Evolutionary conservation across 2,329 filamentous ascomycete genomes (phyloP).

Genomic region (Chaetomiaceae sp.): DNA sequence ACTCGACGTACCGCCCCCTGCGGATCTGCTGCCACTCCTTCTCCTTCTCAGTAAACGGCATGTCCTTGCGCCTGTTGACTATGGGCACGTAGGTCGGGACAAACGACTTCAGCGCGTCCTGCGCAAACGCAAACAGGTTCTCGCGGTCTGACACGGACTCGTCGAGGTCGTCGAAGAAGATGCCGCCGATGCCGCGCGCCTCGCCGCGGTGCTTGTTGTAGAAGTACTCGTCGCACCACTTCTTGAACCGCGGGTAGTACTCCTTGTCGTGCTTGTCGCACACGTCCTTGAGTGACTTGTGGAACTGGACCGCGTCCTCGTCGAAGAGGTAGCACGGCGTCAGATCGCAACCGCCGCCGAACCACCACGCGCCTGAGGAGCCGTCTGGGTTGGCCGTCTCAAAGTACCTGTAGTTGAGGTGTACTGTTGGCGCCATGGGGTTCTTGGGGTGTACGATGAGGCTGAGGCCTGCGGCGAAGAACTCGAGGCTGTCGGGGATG

Average conservation of each 20-base stretch:
- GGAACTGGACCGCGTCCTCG: constrained; percentile 95
- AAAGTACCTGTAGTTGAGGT: constrained; percentile 98
- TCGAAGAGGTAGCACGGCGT: constrained; percentile 94
- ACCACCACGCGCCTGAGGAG: constrained; percentile 90
- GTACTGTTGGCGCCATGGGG: constrained; percentile 95
- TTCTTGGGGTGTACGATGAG: constrained; percentile 91
- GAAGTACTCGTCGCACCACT: constrained; percentile 98
- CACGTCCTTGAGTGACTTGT: constrained; percentile 83
- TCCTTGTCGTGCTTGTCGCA: constrained; percentile 90
- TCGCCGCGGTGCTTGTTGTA: constrained; percentile 87
- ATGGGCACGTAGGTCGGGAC: constrained; percentile 89
- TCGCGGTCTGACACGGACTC: constrained; percentile 81
- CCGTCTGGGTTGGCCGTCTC: constrained; percentile 86
- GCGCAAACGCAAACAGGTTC: constrained; percentile 82
- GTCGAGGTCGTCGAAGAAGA: constrained; percentile 98
- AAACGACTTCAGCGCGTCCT: constrained; percentile 81
- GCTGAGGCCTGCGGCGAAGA: constrained; percentile 91
- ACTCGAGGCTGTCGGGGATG: constrained; percentile 72
- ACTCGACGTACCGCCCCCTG: constrained; percentile 94
- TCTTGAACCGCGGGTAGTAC: constrained; percentile 94
- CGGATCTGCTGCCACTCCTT: constrained; percentile 97
- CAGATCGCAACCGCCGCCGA: constrained; percentile 89
- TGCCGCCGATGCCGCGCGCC: constrained; percentile 82
- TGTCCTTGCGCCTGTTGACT: constrained; percentile 80
- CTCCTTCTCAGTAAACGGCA: constrained; percentile 80